Conservation (phyloP, 2,329 filamentous ascomycete species). For the Ophiostoma ulmi region DNA sequence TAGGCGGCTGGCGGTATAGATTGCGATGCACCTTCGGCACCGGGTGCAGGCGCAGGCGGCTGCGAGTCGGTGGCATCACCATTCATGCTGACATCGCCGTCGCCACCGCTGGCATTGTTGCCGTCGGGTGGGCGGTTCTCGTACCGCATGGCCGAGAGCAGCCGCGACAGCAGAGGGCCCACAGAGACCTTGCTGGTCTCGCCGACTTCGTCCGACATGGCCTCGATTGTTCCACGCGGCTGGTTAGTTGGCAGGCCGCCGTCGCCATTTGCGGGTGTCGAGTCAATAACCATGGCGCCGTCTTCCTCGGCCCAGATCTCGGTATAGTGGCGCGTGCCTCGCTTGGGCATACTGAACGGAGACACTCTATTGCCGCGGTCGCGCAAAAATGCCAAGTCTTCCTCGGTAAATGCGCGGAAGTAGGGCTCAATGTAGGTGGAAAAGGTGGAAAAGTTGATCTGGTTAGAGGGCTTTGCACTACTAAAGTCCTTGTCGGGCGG, state of each 20-base stretch:
- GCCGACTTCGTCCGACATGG: conserved; percentile 77
- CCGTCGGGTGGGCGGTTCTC: conserved; percentile 53
- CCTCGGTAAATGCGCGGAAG: conserved; percentile 82
- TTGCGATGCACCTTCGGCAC: conserved; percentile 30
- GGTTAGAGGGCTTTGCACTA: conserved; percentile 84
- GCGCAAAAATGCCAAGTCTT: conserved; percentile 87
- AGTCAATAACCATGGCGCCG: conserved; percentile 68
- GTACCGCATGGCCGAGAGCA: conserved; percentile 75
- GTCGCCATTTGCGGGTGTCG: conserved; percentile 47
- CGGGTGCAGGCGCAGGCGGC: neutral
- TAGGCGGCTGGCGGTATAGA: conserved; percentile 64
- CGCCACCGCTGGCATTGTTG: conserved; percentile 41
- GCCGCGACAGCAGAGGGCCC: conserved; percentile 75
- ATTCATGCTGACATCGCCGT: conserved; percentile 53
- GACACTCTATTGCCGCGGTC: conserved; percentile 80
- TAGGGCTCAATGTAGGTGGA: conserved; percentile 88
- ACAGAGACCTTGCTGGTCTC: conserved; percentile 87
- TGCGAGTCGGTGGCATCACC: conserved; percentile 43
- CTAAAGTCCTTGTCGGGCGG: conserved; percentile 95
- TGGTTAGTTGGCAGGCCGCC: conserved; percentile 73
- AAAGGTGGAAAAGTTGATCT: conserved; percentile 91
- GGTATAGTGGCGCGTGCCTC: conserved; percentile 78
- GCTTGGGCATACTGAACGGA: conserved; percentile 80
- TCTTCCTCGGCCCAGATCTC: conserved; percentile 96
- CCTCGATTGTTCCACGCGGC: conserved; percentile 76